Base-by-base conservation (phyloP, 2,329 filamentous ascomycete species). In the Fusarium mexicanum region DNA sequence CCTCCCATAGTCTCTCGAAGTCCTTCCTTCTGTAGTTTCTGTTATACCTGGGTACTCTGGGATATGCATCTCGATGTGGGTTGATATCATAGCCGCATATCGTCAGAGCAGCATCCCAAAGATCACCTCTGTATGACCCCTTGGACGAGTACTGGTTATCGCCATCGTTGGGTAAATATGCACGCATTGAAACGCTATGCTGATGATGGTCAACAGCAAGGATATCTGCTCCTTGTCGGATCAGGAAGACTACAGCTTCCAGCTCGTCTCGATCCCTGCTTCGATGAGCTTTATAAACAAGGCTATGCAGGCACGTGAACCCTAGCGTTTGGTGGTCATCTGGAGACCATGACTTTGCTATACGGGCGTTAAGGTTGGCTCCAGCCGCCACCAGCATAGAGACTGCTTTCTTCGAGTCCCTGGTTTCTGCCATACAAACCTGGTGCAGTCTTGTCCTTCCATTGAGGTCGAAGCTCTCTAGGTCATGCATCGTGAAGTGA, bases 1-100 rank as follows among this genome's bases (percentile, higher is more conserved):
- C 61, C 18, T 43, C 8, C 72, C 71, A 74, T 22, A 74, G 31
- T 16, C 41, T 61, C 33, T 74, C 61, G 12, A 74, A 74, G 14
- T 74, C 68, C 20, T 31, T 22, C 20, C 72, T 66, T 3, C 35
- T 43, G 35, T 74, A 74, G 6, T 6, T 48, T 20, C 35, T 55
- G 24, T 41, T 62, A 31, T 74, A 72, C 17, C 50, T 61, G 9
- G 71, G 46, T 1, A 59, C 33, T n/a, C 72, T 46, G 0, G 71
- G 64, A 18, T 69, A 64, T 5, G 31, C 10, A 5, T 14, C 8
- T n/a, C 71, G 55, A 20, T 62, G 59, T 13, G 24, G 2, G 1
- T 8, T 4, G 0, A 74, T 31, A 14, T 67, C 55, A 13, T 74
- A 57, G 1, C 68, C 71, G 9, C 71, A 72, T 16, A 46, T 61